Evolutionary conservation across 768 basidiomycete genomes (phyloP).

Genomic region (Dioszegia crocea): DNA sequence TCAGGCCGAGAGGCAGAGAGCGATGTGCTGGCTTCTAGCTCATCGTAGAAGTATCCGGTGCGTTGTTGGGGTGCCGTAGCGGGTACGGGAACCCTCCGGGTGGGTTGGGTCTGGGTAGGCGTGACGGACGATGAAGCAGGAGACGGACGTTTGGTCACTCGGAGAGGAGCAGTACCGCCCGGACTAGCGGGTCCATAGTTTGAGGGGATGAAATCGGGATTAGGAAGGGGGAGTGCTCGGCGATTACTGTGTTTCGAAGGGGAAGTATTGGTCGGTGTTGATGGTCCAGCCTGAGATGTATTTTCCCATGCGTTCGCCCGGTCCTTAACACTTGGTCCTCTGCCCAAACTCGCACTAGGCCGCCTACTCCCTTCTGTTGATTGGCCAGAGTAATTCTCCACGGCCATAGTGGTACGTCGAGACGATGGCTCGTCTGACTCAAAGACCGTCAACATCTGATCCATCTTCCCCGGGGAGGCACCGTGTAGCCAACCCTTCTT

Average conservation of each 20-base stretch:
- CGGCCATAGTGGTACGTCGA: slow-evolving; percentile 1
- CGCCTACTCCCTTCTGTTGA: background rate
- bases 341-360: slow-evolving; percentile 3
- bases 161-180: slow-evolving; percentile 28
- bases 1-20: slow-evolving; percentile 1
- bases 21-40: background rate
- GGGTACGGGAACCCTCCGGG: slow-evolving; percentile 23
- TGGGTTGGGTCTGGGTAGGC: background rate
- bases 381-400: slow-evolving; percentile 6
- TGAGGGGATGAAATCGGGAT: background rate
- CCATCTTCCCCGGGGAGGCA: slow-evolving; percentile 8
- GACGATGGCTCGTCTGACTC: slow-evolving; percentile 12
- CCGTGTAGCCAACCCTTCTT: slow-evolving; percentile 7
- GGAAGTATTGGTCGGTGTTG: slow-evolving; percentile 15
- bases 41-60: slow-evolving; percentile 4
- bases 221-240: slow-evolving; percentile 4
- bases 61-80: slow-evolving; percentile 24
- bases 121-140: slow-evolving; percentile 13
- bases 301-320: slow-evolving; percentile 30
- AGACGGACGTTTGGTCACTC: slow-evolving; percentile 10
- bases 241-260: no score
- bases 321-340: slow-evolving; percentile 33
- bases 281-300: slow-evolving; percentile 10
- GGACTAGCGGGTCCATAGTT: background rate
- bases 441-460: slow-evolving; percentile 22